phyloP scores from a whole-genome alignment of 108 stramenopile genomes.

The Cylindrotheca closterium region DNA sequence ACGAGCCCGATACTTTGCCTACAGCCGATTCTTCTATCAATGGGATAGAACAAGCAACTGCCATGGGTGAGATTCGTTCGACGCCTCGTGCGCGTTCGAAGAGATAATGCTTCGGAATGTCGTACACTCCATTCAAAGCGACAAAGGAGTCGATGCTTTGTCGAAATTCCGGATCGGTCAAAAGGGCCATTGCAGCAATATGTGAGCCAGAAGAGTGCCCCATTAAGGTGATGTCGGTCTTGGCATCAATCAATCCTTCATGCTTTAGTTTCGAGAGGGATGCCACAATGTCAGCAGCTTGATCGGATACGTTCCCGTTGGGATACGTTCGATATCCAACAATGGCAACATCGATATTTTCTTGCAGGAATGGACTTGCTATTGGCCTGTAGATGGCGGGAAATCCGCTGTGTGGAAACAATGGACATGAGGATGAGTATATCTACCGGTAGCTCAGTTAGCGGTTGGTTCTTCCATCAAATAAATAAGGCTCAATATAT shows the following conservation, averaged over 20 bases:
- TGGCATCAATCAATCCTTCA: neutral
- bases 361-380: constrained; percentile 34
- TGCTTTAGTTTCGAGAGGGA: neutral
- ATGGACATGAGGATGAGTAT: no score
- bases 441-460: no score
- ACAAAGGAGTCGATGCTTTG: constrained; percentile 16
- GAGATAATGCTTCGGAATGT: constrained; percentile 32
- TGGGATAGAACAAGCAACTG: constrained; percentile 20
- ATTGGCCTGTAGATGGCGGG: constrained; percentile 34
- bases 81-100: constrained; percentile 32
- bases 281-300: constrained; percentile 29
- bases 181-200: constrained; percentile 11
- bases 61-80: constrained; percentile 31
- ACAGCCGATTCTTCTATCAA: no score
- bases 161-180: constrained; percentile 1
- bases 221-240: constrained; percentile 19
- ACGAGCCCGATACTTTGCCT: no score
- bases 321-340: constrained; percentile 52
- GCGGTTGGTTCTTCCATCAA: no score
- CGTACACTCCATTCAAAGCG: constrained; percentile 31
- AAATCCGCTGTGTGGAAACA: no score
- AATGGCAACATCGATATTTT: constrained; percentile 21
- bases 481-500: neutral
- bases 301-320: constrained; percentile 22
- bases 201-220: constrained; percentile 44